Evolutionary conservation across 805 yeast genomes (phyloP).

Genomic region (Lachancea thermotolerans): DNA sequence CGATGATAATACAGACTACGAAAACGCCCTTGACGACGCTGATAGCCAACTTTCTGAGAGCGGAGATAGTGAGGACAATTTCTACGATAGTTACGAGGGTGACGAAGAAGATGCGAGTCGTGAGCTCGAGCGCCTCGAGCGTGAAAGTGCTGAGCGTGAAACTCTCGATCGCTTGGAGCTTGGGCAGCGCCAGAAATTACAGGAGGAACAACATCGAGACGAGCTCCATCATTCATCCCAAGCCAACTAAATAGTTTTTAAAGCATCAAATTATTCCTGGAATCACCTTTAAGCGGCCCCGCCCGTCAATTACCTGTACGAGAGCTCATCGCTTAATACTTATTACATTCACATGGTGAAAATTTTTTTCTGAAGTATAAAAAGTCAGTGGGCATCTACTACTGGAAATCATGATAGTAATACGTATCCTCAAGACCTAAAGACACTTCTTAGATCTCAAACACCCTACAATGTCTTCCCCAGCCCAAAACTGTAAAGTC

Average conservation of each 20-base stretch:
- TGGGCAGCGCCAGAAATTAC: slow-evolving; percentile 1
- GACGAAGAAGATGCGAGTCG: not conserved
- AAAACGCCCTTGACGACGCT: not conserved
- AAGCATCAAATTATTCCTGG: not conserved
- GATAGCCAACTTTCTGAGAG: not conserved
- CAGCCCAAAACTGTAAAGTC: slow-evolving; percentile 79
- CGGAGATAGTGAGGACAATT: not conserved
- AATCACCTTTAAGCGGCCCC: not conserved
- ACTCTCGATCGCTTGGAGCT: not conserved
- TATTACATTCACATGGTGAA: slow-evolving; percentile 9
- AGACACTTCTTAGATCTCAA: not conserved
- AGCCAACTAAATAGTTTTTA: not conserved
- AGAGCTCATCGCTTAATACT: not conserved
- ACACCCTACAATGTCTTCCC: slow-evolving; percentile 42
- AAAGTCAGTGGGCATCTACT: not conserved
- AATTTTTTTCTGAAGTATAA: slow-evolving; percentile 3
- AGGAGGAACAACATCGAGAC: not conserved
- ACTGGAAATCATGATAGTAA: not conserved
- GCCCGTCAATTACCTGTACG: not conserved
- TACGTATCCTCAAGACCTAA: not conserved
- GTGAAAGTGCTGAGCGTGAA: slow-evolving; percentile 1
- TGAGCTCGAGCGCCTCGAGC: not conserved
- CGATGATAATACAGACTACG: not conserved
- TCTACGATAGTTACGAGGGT: not conserved
- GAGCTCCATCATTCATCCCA: slow-evolving; percentile 1